phyloP scores from a whole-genome alignment of 495 filamentous ascomycete species.

The Xylaria cubensis region DNA sequence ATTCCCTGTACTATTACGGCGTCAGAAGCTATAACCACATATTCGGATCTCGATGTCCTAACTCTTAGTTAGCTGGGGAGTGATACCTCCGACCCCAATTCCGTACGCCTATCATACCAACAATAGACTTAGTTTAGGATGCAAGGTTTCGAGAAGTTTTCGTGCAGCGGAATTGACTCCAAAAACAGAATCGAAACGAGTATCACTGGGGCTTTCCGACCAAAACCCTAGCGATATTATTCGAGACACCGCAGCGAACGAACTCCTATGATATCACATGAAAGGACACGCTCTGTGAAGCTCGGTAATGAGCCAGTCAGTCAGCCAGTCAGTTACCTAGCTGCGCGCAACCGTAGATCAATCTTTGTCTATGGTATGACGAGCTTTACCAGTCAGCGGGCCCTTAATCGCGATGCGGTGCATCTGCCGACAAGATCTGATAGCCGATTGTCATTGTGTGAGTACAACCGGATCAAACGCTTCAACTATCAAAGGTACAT shows the following conservation, averaged over 20 bases:
- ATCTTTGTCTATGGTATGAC: neutral
- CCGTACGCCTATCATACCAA: neutral
- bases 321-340: neutral
- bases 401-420: neutral
- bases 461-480: constrained; percentile 4
- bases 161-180: constrained; percentile 7
- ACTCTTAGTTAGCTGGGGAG: neutral
- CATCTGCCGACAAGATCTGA: neutral
- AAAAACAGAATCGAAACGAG: constrained; percentile 13
- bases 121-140: neutral
- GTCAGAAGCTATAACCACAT: neutral
- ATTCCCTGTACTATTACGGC: neutral
- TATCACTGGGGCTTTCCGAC: neutral
- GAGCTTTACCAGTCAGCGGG: neutral
- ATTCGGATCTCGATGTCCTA: constrained; percentile 1
- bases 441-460: neutral
- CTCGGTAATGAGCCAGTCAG: constrained; percentile 3
- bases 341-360: neutral
- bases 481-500: constrained; percentile 5
- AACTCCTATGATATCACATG: constrained; percentile 13
- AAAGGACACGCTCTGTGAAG: constrained; percentile 12
- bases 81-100: neutral
- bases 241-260: neutral
- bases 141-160: neutral
- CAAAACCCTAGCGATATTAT: neutral